These are phyloP conservation scores for Collybiopsis luxurians DNA, from an alignment of 768 basidiomycete genomes.

Conservation along the genomic window DNA sequence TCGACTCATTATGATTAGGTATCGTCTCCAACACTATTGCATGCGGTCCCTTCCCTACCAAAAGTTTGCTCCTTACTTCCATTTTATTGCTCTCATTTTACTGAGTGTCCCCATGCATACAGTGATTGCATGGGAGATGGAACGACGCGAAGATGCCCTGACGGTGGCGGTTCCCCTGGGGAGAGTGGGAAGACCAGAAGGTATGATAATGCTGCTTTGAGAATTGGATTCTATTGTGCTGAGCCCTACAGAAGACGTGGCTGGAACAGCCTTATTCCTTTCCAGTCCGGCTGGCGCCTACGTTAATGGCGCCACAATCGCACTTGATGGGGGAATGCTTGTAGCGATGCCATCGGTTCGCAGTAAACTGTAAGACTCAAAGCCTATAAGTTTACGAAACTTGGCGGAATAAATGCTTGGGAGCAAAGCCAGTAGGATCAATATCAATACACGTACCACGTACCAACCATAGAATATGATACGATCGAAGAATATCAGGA, in stretches of 20 bases:
- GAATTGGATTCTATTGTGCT: too few relatives aligned
- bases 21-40: conserved; percentile 65
- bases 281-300: conserved; percentile 58
- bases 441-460: too few relatives aligned
- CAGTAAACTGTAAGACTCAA: conserved; percentile 31
- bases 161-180: conserved; percentile 42
- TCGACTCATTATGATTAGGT: background rate
- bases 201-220: too few relatives aligned
- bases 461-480: too few relatives aligned
- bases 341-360: conserved; percentile 31
- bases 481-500: too few relatives aligned
- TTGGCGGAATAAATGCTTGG: too few relatives aligned
- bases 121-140: conserved; percentile 58
- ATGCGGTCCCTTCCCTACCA: conserved; percentile 48
- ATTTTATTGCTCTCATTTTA: background rate
- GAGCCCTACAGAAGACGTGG: too few relatives aligned
- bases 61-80: conserved; percentile 24
- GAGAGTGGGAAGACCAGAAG: conserved; percentile 60
- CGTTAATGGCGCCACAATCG: conserved; percentile 62
- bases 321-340: conserved; percentile 58
- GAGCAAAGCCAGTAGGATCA: too few relatives aligned
- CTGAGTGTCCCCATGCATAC: conserved; percentile 2
- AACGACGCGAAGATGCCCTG: conserved; percentile 40
- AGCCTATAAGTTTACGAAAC: too few relatives aligned
- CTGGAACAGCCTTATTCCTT: conserved; percentile 60